phyloP scores from a whole-genome alignment of 2,329 filamentous ascomycete species.

The Fusarium staphyleae region DNA sequence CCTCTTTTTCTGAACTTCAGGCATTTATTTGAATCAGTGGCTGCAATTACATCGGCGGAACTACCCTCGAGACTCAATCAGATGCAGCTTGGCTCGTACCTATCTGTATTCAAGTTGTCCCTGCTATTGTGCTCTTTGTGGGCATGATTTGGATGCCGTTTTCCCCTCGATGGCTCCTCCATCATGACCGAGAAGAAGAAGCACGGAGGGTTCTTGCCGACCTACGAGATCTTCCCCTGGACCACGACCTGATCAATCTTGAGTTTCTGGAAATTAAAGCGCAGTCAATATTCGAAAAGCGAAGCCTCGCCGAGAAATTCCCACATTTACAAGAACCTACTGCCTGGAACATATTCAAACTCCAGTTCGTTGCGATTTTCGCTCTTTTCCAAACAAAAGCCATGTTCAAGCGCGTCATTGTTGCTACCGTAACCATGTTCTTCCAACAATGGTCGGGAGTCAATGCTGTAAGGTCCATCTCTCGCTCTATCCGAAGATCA shows the following conservation, averaged over 20 bases:
- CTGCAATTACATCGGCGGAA: slow-evolving; percentile 71
- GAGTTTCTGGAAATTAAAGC: slow-evolving; percentile 88
- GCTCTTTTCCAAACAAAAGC: slow-evolving; percentile 69
- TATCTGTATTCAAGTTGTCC: slow-evolving; percentile 73
- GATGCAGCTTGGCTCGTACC: slow-evolving; percentile 78
- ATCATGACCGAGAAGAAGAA: slow-evolving; percentile 73
- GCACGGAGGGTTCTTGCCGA: slow-evolving; percentile 67
- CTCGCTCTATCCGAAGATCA: no score
- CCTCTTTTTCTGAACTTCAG: accelerated
- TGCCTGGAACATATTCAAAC: slow-evolving; percentile 68
- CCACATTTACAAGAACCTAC: slow-evolving; percentile 68
- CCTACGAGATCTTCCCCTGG: slow-evolving; percentile 66
- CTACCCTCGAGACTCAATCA: slow-evolving; percentile 56
- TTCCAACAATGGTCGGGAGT: slow-evolving; percentile 60
- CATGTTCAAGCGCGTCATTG: slow-evolving; percentile 71
- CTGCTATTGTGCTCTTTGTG: slow-evolving; percentile 68
- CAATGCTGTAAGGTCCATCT: slow-evolving; percentile 54
- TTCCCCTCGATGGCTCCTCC: slow-evolving; percentile 76
- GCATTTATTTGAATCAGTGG: slow-evolving; percentile 46
- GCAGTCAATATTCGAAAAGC: slow-evolving; percentile 78
- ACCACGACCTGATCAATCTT: slow-evolving; percentile 73
- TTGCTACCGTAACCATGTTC: slow-evolving; percentile 69
- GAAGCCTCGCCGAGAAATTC: slow-evolving; percentile 70
- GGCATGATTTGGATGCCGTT: slow-evolving; percentile 85
- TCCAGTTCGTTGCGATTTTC: slow-evolving; percentile 72